A percentile compares a stretch with the other conserved stretches of the same genome.
Evolutionary conservation across 2,329 filamentous ascomycete species (phyloP).

Genomic region (Botryosphaeria agaves): DNA sequence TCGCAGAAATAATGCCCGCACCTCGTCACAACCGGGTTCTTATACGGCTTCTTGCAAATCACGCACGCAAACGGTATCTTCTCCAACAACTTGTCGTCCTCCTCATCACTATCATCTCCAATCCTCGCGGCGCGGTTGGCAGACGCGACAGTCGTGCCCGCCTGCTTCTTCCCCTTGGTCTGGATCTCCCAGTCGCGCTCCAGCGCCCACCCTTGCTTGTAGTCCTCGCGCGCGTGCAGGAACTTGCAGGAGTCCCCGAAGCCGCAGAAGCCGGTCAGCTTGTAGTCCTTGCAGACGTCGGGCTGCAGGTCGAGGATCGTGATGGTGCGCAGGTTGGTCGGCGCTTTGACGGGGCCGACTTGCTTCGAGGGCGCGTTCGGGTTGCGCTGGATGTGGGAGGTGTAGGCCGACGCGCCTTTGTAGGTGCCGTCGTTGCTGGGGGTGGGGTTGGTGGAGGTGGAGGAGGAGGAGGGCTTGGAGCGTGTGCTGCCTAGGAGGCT

Average conservation of each 20-base stretch:
- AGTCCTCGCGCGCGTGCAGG: slow-evolving; percentile 57
- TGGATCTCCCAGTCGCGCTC: slow-evolving; percentile 86
- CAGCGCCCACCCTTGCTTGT: slow-evolving; percentile 87
- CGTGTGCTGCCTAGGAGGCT: slow-evolving; percentile 43
- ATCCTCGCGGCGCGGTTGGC: slow-evolving; percentile 31
- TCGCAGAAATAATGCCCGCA: slow-evolving; percentile 97
- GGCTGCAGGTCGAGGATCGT: slow-evolving; percentile 83
- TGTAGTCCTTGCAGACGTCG: slow-evolving; percentile 92
- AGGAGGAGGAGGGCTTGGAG: slow-evolving; percentile 10
- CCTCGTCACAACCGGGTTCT: slow-evolving; percentile 65
- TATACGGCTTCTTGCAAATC: slow-evolving; percentile 67
- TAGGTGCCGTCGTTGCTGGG: slow-evolving; percentile 43
- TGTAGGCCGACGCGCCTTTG: slow-evolving; percentile 55
- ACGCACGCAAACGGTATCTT: slow-evolving; percentile 82
- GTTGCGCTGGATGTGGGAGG: slow-evolving; percentile 65
- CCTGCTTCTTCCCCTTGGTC: slow-evolving; percentile 42
- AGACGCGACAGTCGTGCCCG: slow-evolving; percentile 36
- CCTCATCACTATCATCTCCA: slow-evolving; percentile 30
- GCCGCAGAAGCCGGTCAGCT: slow-evolving; percentile 57
- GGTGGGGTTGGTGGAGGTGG: neutral
- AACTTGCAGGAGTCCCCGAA: slow-evolving; percentile 74
- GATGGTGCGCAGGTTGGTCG: slow-evolving; percentile 78
- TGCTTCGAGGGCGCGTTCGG: slow-evolving; percentile 49
- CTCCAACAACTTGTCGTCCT: slow-evolving; percentile 57
- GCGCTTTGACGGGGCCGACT: slow-evolving; percentile 74